A percentile compares a stretch with the other conserved stretches of the same genome.
These are phyloP conservation scores for Diaporthe aspalathi DNA, from an alignment of 2,329 filamentous ascomycete genomes.

Conservation along the genomic window DNA sequence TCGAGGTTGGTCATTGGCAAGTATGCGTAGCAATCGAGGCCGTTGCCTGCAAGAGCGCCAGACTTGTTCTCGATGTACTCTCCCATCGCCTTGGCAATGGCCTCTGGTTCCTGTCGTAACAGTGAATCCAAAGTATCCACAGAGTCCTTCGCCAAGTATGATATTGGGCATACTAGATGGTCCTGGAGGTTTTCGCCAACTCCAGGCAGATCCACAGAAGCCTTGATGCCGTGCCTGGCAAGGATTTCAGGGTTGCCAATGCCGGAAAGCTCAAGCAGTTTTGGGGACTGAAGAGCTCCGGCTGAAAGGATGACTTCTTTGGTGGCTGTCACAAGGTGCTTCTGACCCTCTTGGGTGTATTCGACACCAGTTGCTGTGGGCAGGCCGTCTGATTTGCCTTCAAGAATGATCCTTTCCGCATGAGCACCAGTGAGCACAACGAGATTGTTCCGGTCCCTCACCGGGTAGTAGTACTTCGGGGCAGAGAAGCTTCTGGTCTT, in stretches of 20 bases:
- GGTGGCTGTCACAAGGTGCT: conserved; percentile 45
- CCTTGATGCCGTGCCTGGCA: neutral
- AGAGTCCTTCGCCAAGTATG: neutral
- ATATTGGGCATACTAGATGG: neutral
- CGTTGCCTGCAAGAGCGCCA: neutral
- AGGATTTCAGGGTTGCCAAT: neutral
- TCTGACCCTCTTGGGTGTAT: neutral
- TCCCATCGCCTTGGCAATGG: neutral
- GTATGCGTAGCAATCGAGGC: conserved; percentile 16
- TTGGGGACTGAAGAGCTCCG: conserved; percentile 25
- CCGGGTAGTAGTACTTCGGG: neutral
- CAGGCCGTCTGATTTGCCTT: neutral
- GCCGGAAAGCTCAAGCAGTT: conserved; percentile 24
- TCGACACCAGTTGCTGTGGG: neutral
- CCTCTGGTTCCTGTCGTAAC: conserved; percentile 13
- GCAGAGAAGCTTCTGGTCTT: neutral
- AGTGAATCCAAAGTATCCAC: neutral
- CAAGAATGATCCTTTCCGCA: neutral
- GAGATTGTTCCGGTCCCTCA: neutral
- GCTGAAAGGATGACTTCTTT: conserved; percentile 47
- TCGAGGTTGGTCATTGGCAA: neutral
- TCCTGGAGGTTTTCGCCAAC: conserved; percentile 33
- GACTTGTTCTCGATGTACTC: neutral
- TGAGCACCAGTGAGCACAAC: neutral
- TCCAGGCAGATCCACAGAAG: neutral